Percentiles rank a stretch among this genome's conserved stretches.
Evolutionary conservation across 768 basidiomycete species (phyloP).

Genomic region (Macrolepiota fuliginosa): DNA sequence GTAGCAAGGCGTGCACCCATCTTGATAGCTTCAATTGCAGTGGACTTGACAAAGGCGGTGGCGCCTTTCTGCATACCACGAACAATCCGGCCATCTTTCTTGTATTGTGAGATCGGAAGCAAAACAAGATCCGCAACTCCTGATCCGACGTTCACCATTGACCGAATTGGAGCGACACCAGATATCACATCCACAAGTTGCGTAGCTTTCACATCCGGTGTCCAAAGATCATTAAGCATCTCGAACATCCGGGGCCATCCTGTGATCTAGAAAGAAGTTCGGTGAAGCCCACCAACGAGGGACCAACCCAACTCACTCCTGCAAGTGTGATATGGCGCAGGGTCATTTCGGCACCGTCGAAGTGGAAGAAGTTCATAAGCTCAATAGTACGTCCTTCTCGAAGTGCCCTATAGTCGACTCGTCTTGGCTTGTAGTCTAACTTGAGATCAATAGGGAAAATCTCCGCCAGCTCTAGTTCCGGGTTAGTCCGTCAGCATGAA

Average conservation of each 20-base stretch:
- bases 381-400: constrained; percentile 92
- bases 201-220: constrained; percentile 98
- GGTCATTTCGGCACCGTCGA: constrained; percentile 98
- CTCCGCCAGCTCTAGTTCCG: constrained; percentile 77
- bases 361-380: constrained; percentile 99
- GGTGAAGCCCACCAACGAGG: background rate
- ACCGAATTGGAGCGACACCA: constrained; percentile 94
- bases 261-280: constrained; percentile 57
- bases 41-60: constrained; percentile 89
- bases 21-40: constrained; percentile 93
- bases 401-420: constrained; percentile 91
- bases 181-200: constrained; percentile 97
- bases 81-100: constrained; percentile 91
- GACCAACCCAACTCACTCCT: constrained; percentile 59
- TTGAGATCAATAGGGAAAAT: constrained; percentile 94
- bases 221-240: constrained; percentile 96
- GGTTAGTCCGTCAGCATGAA: background rate
- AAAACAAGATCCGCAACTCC: constrained; percentile 95
- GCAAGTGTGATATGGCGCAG: constrained; percentile 87
- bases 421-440: constrained; percentile 96
- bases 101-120: constrained; percentile 95
- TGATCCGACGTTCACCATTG: constrained; percentile 95
- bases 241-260: constrained; percentile 92
- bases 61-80: constrained; percentile 94
- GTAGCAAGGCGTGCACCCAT: constrained; percentile 92